phyloP scores from a whole-genome alignment of 2,329 filamentous ascomycete genomes.

The Neodidymelliopsis sp. region DNA sequence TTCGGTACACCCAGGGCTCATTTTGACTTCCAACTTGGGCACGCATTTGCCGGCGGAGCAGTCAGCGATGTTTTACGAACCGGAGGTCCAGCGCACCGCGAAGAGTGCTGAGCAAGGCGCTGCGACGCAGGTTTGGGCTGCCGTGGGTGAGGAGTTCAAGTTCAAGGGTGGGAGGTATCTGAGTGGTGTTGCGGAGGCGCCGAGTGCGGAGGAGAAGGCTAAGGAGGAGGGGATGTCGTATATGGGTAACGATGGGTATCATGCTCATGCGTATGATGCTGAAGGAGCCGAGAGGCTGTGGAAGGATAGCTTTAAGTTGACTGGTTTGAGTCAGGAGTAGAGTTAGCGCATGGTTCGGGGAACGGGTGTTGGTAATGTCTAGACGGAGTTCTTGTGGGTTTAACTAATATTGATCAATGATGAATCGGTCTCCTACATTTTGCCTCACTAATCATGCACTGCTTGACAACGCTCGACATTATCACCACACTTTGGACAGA shows the following conservation, averaged over 20 bases:
- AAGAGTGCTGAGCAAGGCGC: constrained; percentile 51
- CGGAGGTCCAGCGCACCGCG: constrained; percentile 16
- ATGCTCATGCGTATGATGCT: constrained; percentile 34
- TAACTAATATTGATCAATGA: no score
- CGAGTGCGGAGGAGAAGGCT: constrained; percentile 14
- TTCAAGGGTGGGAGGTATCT: constrained; percentile 47
- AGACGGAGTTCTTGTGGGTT: no score
- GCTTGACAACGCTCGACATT: no score
- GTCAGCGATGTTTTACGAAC: constrained; percentile 9
- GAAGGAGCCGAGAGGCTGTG: constrained; percentile 43
- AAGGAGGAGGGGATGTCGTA: constrained; percentile 15
- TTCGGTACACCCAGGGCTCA: constrained; percentile 30
- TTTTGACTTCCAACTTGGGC: constrained; percentile 20
- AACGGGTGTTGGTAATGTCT: no score
- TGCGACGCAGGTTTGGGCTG: constrained; percentile 51
- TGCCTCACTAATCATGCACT: no score
- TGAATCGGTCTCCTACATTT: no score
- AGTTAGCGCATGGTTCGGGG: no score
- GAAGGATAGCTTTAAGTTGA: constrained; percentile 31
- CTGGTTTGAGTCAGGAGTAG: constrained; percentile 15
- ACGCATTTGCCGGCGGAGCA: constrained; percentile 13
- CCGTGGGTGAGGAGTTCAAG: constrained; percentile 42
- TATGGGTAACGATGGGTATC: constrained; percentile 24
- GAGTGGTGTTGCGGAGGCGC: constrained; percentile 28
- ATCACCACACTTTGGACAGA: no score